Evolutionary conservation across 1,284 basidiomycete genomes (phyloP), one percentile per base, ranked within the genome.

Genomic region (Trichosporon sp.): DNA sequence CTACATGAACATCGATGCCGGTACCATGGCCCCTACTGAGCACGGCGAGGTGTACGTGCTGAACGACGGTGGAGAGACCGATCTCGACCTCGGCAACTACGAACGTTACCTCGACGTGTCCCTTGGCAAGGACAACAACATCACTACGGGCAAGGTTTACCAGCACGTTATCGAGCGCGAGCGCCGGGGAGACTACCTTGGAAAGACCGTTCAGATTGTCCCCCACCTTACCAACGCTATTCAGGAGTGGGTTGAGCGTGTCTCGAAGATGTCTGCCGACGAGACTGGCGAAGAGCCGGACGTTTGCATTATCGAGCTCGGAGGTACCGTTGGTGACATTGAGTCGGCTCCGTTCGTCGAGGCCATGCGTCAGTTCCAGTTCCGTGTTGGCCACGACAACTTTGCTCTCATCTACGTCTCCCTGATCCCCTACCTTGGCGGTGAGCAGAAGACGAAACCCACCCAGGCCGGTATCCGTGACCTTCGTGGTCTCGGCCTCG

Each of bases 1-100:
- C 25, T 99, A 99, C 82, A 98, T 99, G 95, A 99, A 99, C 86
- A 98, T 99, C 78, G 96, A 99, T 87, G 97, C 96, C 42, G 97
- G 97, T 56, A 98, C 96, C 34, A 99, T 99, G 96, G 89, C 94
- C 53, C 97, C 96, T 13, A 97, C 95, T 38, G 96, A 99, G 84
- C 96, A 99, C 82, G 97, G 95, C 92, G 96, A 99, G 85, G 97
- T 99, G 3, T 99, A 97, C 80, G 96, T 98, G 58, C 86, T 99
- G 74, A 96, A 99, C 84, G 96, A 99, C 75, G 97, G 97, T 35
- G 97, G 96, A 65, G 96, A 99, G 84, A 97, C 96, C 73, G 96
- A 99, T 84, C 87, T 99, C 34, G 96, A 99, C 85, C 85, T 99
- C 62, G 96, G 96, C 69, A 99, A 99, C 85, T 99, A 99, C 81